A percentile compares a stretch with the other conserved stretches of the same genome.
Evolutionary conservation across 768 basidiomycete genomes (phyloP).

Genomic region (Grammothele lineata): DNA sequence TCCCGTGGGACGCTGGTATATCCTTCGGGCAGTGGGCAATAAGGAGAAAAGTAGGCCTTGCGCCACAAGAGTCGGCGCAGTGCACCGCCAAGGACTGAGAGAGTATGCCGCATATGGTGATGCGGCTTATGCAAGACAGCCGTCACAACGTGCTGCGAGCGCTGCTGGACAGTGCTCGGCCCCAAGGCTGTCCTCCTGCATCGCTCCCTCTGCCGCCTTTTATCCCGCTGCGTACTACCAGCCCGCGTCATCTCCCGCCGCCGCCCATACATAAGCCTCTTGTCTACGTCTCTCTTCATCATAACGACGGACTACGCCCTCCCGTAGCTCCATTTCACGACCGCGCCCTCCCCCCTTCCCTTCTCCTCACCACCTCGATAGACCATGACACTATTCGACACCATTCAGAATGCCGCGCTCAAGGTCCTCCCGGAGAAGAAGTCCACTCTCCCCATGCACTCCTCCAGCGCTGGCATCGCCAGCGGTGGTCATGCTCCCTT

Average conservation of each 20-base stretch:
- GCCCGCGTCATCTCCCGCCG: no score
- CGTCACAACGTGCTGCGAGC: no score
- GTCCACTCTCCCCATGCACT: slow-evolving; percentile 28
- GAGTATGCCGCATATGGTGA: no score
- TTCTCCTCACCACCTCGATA: neutral
- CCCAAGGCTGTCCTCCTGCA: slow-evolving; percentile 12
- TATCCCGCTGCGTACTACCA: no score
- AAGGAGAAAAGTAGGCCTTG: no score
- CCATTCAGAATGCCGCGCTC: slow-evolving; percentile 46
- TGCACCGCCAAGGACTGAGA: no score
- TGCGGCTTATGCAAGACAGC: no score
- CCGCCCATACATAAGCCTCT: neutral
- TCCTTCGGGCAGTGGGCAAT: no score
- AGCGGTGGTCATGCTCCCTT: slow-evolving; percentile 53
- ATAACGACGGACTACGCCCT: slow-evolving; percentile 7
- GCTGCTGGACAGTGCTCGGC: no score
- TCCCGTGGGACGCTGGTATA: no score
- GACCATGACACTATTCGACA: slow-evolving; percentile 55
- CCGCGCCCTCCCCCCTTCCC: neutral
- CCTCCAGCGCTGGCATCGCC: slow-evolving; percentile 46
- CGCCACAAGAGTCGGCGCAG: no score
- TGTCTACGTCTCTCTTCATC: neutral
- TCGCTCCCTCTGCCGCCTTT: slow-evolving; percentile 10
- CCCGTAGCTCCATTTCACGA: slow-evolving; percentile 7
- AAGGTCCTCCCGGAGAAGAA: slow-evolving; percentile 45